A percentile compares a stretch with the other conserved stretches of the same genome.
These are phyloP conservation scores for Russula ochroleuca DNA, from an alignment of 768 basidiomycete genomes.

Conservation along the genomic window DNA sequence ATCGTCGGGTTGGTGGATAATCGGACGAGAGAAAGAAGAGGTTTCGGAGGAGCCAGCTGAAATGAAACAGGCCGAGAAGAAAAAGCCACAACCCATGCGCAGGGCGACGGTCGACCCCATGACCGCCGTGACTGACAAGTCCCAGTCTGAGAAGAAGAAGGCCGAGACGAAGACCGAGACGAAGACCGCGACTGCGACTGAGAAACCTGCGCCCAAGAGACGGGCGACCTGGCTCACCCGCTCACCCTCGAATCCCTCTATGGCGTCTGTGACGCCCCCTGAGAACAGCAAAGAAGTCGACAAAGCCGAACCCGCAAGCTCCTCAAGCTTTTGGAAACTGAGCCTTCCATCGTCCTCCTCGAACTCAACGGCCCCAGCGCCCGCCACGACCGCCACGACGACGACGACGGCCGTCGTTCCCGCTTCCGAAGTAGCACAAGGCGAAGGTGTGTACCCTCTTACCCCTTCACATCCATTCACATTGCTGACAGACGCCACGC, in stretches of 20 bases:
- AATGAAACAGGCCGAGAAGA: constrained; percentile 9
- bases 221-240: constrained; percentile 23
- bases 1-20: constrained; percentile 52
- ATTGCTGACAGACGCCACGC: not conserved
- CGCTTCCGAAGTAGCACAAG: constrained; percentile 15
- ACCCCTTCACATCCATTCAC: not conserved
- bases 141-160: constrained; percentile 8
- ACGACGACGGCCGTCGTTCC: constrained; percentile 1
- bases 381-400: not conserved
- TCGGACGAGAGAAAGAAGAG: constrained; percentile 31
- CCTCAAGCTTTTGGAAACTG: constrained; percentile 22
- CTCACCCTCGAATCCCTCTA: constrained; percentile 19
- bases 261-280: not conserved
- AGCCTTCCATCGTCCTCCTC: constrained; percentile 8
- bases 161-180: constrained; percentile 11
- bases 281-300: constrained; percentile 17
- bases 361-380: constrained; percentile 1
- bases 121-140: constrained; percentile 2
- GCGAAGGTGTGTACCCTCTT: constrained; percentile 20
- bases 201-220: constrained; percentile 11
- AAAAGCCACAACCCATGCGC: constrained; percentile 14
- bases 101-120: constrained; percentile 17
- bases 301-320: constrained; percentile 10
- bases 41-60: constrained; percentile 9
- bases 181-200: constrained; percentile 12